Evolutionary conservation across 371 early-diverging fungal genomes (phyloP).

Genomic region (Rhizopus stolonifer): DNA sequence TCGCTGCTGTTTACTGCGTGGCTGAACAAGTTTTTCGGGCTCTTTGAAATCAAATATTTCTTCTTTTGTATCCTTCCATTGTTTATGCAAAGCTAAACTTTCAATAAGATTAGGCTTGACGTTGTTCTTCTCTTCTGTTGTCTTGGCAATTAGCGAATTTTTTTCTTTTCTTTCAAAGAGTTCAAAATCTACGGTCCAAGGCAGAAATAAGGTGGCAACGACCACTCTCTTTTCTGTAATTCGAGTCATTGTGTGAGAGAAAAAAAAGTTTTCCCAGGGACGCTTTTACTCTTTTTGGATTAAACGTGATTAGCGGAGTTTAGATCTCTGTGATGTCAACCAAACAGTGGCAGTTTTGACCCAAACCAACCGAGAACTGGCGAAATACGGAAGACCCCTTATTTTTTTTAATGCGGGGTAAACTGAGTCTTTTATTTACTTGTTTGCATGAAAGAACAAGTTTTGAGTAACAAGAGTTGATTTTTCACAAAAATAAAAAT

Average conservation of each 20-base stretch:
- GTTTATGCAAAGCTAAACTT: slow-evolving; percentile 35
- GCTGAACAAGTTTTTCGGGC: slow-evolving; percentile 34
- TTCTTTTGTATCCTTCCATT: slow-evolving; percentile 18
- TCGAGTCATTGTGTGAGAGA: slow-evolving; percentile 11
- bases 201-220: slow-evolving; percentile 69
- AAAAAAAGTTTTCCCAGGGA: slow-evolving; percentile 1
- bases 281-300: not conserved
- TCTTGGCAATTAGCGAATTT: slow-evolving; percentile 5
- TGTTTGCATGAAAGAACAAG: not conserved
- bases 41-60: slow-evolving; percentile 34
- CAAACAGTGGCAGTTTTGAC: not conserved
- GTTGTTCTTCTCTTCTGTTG: slow-evolving; percentile 1
- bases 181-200: slow-evolving; percentile 65
- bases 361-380: not conserved
- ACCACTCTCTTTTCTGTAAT: slow-evolving; percentile 55
- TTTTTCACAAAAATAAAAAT: not conserved
- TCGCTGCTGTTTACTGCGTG: slow-evolving; percentile 37
- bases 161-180: slow-evolving; percentile 19
- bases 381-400: slow-evolving; percentile 1
- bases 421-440: not conserved
- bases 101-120: slow-evolving; percentile 41
- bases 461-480: not conserved
- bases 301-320: not conserved
- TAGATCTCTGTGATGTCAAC: not conserved
- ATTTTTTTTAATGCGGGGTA: slow-evolving; percentile 1